Base-by-base conservation (phyloP, 495 filamentous ascomycete species). In the Talaromyces borbonicus region DNA sequence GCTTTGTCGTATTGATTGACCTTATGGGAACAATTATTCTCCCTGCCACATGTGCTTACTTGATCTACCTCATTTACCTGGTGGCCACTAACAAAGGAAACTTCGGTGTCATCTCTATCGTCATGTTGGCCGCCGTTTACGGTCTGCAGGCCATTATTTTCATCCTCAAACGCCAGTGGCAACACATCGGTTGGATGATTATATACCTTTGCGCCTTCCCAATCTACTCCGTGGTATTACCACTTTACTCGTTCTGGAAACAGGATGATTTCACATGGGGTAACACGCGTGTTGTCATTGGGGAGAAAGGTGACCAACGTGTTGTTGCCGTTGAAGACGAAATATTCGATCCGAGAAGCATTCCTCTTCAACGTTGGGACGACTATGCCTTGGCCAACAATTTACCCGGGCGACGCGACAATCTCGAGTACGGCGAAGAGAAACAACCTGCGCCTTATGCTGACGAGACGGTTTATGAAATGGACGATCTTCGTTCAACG, bases 191-290 rank as follows among this genome's bases (percentile, higher is more conserved):
- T 37, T 98, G 92, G 92, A 96, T 98, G 87, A 83, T 97, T 56
- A 97, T 98, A 56, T 98, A 98, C 62, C 74, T 98, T 51, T 53
- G 89, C 6, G 93, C 92, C 1, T 95, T 84, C 73, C 93, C 93
- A 0, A 83, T 98, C 54, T 95, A 89, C 68, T 90, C 81, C 12
- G 89, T 98, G 56, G 58, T 95, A 46, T 76, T 98, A 5, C 92
- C 92, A 0, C 65, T 98, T 53, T 98, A 96, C 69, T 93, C 92
- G 0, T 98, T 98, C 80, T 98, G 92, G 92, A 90, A 94, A 58
- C 88, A 95, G 62, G 92, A 98, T 66, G 87, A 98, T 66, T 98
- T 98, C 72, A 77, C 81, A 5, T 98, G 92, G 92, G 92, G 92
- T 75, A 97, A 86, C 62, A 98, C 92, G 0, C 89, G 93, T 73